phyloP scores from a whole-genome alignment of 768 basidiomycete species.

The Trametes gibbosa region DNA sequence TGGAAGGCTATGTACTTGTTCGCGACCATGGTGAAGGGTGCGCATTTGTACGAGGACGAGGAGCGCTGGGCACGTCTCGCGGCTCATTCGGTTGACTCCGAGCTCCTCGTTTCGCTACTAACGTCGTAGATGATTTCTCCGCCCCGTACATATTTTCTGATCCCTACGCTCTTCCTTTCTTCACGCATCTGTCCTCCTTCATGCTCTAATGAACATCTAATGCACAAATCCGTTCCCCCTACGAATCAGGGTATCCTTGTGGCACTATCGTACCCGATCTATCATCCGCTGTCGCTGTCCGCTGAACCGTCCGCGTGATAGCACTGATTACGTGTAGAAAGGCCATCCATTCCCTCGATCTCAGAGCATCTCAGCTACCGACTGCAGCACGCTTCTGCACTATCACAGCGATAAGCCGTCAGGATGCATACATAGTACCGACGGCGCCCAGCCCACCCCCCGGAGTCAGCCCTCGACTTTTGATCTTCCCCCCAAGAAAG shows the following conservation, averaged over 20 bases:
- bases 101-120: constrained; percentile 58
- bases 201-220: too few species aligned
- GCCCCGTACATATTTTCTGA: too few species aligned
- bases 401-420: constrained; percentile 6
- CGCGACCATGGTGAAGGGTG: constrained; percentile 70
- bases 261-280: too few species aligned
- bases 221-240: too few species aligned
- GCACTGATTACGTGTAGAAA: neutral
- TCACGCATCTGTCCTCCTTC: too few species aligned
- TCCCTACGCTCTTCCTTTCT: too few species aligned
- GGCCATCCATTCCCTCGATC: too few species aligned
- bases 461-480: neutral
- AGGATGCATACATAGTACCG: too few species aligned
- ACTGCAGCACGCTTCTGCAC: neutral
- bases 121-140: constrained; percentile 42
- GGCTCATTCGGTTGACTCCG: constrained; percentile 57
- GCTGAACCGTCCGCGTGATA: neutral
- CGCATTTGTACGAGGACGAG: constrained; percentile 56
- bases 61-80: constrained; percentile 55
- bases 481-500: too few species aligned
- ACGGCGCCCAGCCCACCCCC: too few species aligned
- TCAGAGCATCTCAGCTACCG: too few species aligned
- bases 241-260: too few species aligned
- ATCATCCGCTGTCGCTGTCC: neutral
- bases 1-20: constrained; percentile 81